Evolutionary conservation across 371 early-diverging fungal species (phyloP).

Genomic region (Mortierella sp.): DNA sequence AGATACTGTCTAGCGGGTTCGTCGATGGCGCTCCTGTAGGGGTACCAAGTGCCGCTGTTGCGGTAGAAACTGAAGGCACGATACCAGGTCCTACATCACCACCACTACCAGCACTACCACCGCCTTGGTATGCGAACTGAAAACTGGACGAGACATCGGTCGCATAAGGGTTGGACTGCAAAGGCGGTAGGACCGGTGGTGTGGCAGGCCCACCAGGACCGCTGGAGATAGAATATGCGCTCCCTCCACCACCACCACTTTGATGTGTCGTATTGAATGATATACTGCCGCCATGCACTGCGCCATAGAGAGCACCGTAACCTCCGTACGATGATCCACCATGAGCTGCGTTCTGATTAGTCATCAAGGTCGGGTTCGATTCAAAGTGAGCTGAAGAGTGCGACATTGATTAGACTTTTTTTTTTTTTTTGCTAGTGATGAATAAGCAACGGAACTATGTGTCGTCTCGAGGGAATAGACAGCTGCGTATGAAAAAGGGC

Average conservation of each 20-base stretch:
- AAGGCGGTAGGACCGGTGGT: constrained; percentile 37
- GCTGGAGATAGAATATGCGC: constrained; percentile 1
- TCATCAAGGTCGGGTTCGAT: constrained; percentile 26
- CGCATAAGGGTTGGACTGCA: constrained; percentile 28
- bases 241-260: too few species aligned
- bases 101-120: too few species aligned
- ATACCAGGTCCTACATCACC: too few species aligned
- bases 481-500: not conserved
- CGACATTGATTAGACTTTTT: constrained; percentile 17
- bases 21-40: constrained; percentile 23
- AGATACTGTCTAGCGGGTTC: constrained; percentile 16
- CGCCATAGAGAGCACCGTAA: constrained; percentile 27
- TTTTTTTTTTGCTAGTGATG: too few species aligned
- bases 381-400: constrained; percentile 37
- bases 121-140: constrained; percentile 26
- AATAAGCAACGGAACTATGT: too few species aligned
- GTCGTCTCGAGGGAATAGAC: too few species aligned
- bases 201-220: constrained; percentile 19
- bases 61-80: not conserved
- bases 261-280: constrained; percentile 7
- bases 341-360: constrained; percentile 21
- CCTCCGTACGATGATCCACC: constrained; percentile 21
- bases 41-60: constrained; percentile 6
- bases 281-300: constrained; percentile 23
- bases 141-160: constrained; percentile 14